Percentiles rank a stretch among this genome's conserved stretches.
Evolutionary conservation across 2,329 filamentous ascomycete species (phyloP).

Genomic region (Tympanopsis confertula): DNA sequence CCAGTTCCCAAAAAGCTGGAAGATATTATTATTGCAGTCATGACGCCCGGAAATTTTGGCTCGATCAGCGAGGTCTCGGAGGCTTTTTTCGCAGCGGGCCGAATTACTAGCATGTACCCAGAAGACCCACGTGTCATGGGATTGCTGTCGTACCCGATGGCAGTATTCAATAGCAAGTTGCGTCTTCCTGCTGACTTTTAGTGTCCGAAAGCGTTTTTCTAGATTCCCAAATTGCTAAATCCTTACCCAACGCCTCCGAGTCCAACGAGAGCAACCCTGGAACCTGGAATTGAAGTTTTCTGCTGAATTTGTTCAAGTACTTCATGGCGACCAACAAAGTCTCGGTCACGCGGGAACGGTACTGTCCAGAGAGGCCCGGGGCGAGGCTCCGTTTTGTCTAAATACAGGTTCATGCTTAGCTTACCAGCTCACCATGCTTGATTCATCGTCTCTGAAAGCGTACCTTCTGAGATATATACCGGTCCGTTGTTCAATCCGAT

Average conservation of each 20-base stretch:
- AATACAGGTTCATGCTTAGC: too few relatives aligned
- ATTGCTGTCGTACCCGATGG: conserved; percentile 3
- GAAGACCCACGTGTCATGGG: conserved; percentile 8
- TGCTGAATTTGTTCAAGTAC: conserved; percentile 4
- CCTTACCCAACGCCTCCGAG: conserved; percentile 11
- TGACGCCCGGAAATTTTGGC: conserved; percentile 5
- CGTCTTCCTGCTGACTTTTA: conserved; percentile 9
- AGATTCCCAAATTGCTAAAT: neutral
- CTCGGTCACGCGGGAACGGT: conserved; percentile 7
- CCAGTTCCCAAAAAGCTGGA: too few relatives aligned
- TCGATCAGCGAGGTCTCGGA: conserved; percentile 5
- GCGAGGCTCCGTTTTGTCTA: too few relatives aligned
- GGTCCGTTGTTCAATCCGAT: too few relatives aligned
- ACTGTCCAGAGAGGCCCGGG: conserved; percentile 6
- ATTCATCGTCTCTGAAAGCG: too few relatives aligned
- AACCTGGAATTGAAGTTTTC: conserved; percentile 5
- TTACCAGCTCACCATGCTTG: too few relatives aligned
- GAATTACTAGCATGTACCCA: conserved; percentile 11
- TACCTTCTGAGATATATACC: too few relatives aligned
- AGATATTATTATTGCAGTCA: conserved; percentile 7
- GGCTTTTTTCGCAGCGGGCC: conserved; percentile 9
- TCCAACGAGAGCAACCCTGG: conserved; percentile 8
- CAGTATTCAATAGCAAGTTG: conserved; percentile 12
- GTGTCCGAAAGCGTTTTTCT: neutral
- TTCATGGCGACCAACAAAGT: conserved; percentile 8